phyloP scores from a whole-genome alignment of 78 protist species.

The Dictyostelium intermedium region DNA sequence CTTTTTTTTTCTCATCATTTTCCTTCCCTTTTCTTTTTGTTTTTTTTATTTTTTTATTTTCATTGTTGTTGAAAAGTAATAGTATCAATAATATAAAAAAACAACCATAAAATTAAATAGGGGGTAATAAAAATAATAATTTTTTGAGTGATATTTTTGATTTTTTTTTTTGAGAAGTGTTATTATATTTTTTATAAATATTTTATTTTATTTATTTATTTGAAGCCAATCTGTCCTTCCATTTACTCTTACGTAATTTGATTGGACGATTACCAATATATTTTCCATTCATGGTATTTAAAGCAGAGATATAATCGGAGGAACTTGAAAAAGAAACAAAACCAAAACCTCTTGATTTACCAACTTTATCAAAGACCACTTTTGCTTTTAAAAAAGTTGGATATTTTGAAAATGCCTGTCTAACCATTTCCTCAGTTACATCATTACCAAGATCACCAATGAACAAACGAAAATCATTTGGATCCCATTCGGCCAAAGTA shows the following conservation, averaged over 20 bases:
- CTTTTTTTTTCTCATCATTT: too few relatives aligned
- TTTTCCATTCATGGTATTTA: constrained; percentile 85
- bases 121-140: too few relatives aligned
- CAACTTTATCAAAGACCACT: constrained; percentile 76
- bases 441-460: constrained; percentile 92
- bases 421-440: constrained; percentile 79
- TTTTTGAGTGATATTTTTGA: too few relatives aligned
- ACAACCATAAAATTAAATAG: too few relatives aligned
- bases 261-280: constrained; percentile 85
- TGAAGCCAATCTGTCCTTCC: constrained; percentile 63
- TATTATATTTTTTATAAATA: not conserved
- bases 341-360: constrained; percentile 87
- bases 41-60: too few relatives aligned
- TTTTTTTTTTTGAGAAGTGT: too few relatives aligned
- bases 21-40: too few relatives aligned
- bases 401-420: constrained; percentile 72
- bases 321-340: constrained; percentile 85
- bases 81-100: too few relatives aligned
- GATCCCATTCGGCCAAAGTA: constrained; percentile 86
- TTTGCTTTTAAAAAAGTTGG: constrained; percentile 86
- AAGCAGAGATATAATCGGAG: constrained; percentile 81
- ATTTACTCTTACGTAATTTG: constrained; percentile 60
- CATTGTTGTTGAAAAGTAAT: too few relatives aligned
- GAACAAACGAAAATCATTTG: constrained; percentile 87
- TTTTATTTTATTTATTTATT: not conserved